Evolutionary conservation across 2,329 filamentous ascomycete species (phyloP), one percentile per base, ranked within the genome.

Genomic region (Furcasterigmium sp.): DNA sequence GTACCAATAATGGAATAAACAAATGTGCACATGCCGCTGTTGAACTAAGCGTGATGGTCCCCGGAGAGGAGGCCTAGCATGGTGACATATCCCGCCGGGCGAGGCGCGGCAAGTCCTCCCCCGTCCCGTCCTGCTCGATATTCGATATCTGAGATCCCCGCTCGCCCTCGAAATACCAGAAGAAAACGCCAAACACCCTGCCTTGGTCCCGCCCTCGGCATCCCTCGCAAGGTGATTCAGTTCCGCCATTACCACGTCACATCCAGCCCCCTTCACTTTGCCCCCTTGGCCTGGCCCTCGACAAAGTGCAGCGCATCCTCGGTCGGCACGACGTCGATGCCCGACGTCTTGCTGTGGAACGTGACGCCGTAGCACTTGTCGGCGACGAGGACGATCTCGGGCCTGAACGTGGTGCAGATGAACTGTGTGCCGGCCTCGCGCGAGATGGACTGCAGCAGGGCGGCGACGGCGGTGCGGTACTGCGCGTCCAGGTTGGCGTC

Each of bases 361-460:
- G 87, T 89, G 41, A 98, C 93, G 48, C 93, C 93, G 63, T 98
- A 98, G 67, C 91, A 96, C 70, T 95, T 95, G 70, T 97, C 91
- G 3, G 93, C 93, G 17, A 97, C 89, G 48, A 86, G 80, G 50
- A 98, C 78, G 76, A 98, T 96, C 68, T 98, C 93, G 1, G 93
- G 93, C 45, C 93, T 78, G 80, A 98, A 98, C 3, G 93, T 98
- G 4, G 93, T 98, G 75, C 93, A 97, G 64, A 98, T 98, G 61
- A 98, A 98, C 63, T 98, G 77, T 40, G 77, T 82, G 48, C 76
- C 75, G 13, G 75, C 76, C 52, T 82, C 79, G 46, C 76, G 70
- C 13, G 84, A 88, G 50, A 89, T 90, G 43, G 82, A 84, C 58
- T 91, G 75, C 18, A 98, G 76, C 70, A 97, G 87, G 44, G 87